phyloP scores from a whole-genome alignment of 164 flowering plant genomes.

The Annona squamosa region DNA sequence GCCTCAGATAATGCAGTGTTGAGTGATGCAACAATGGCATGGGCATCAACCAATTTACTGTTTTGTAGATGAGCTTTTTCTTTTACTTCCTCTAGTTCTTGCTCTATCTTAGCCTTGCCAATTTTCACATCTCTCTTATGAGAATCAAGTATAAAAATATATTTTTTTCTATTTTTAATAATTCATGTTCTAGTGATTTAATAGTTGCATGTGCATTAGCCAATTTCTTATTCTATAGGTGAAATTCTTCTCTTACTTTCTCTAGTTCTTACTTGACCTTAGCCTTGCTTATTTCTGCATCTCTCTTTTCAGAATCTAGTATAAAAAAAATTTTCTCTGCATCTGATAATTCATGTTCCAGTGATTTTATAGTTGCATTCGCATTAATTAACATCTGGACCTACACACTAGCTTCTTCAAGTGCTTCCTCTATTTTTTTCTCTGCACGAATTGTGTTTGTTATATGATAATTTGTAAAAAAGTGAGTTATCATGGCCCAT shows the following conservation, averaged over 20 bases:
- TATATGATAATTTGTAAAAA: no score
- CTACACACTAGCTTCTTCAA: slow-evolving; percentile 37
- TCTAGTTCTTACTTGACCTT: slow-evolving; percentile 39
- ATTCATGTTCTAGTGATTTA: slow-evolving; percentile 48
- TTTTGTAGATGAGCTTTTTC: slow-evolving; percentile 38
- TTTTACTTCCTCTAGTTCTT: slow-evolving; percentile 45
- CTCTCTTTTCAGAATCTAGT: slow-evolving; percentile 52
- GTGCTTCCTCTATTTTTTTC: slow-evolving; percentile 43
- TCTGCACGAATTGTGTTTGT: slow-evolving; percentile 28
- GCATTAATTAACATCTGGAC: slow-evolving; percentile 43
- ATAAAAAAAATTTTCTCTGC: slow-evolving; percentile 30
- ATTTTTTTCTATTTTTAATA: slow-evolving; percentile 42
- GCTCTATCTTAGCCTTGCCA: slow-evolving; percentile 29
- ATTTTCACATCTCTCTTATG: slow-evolving; percentile 30
- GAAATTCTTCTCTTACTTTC: slow-evolving; percentile 45
- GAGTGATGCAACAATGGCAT: slow-evolving; percentile 34
- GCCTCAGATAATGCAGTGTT: slow-evolving; percentile 55
- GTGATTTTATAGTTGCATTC: slow-evolving; percentile 30
- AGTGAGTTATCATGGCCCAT: no score
- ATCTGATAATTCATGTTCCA: slow-evolving; percentile 50
- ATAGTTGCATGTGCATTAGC: slow-evolving; percentile 37
- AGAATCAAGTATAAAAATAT: slow-evolving; percentile 31
- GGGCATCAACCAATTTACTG: slow-evolving; percentile 42
- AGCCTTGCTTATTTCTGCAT: slow-evolving; percentile 36
- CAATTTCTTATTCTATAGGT: slow-evolving; percentile 32